These are phyloP conservation scores for Zymoseptoria pseudotritici DNA, from an alignment of 2,329 filamentous ascomycete species.

Conservation along the genomic window DNA sequence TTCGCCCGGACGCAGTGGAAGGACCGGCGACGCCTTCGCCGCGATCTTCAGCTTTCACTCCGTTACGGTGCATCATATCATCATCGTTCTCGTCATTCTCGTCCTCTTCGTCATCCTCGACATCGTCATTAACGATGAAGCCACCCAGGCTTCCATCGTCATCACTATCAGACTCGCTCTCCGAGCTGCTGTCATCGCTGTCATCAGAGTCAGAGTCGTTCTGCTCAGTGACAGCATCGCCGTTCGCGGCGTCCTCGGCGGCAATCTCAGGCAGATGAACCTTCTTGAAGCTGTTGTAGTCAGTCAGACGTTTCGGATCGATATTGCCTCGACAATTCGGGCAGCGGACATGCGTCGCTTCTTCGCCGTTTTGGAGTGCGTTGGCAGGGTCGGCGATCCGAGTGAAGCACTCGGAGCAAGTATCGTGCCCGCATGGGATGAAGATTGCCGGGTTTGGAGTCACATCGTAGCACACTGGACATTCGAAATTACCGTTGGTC, in stretches of 20 bases:
- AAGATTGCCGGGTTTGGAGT: slow-evolving; percentile 69
- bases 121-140: slow-evolving; percentile 49
- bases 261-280: slow-evolving; percentile 56
- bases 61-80: not conserved
- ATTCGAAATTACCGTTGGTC: slow-evolving; percentile 58
- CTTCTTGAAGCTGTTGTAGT: slow-evolving; percentile 64
- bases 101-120: slow-evolving; percentile 26
- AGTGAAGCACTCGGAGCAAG: slow-evolving; percentile 69
- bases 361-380: slow-evolving; percentile 53
- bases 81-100: slow-evolving; percentile 14
- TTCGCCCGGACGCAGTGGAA: slow-evolving; percentile 2
- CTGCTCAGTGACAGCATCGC: slow-evolving; percentile 27
- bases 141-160: slow-evolving; percentile 33
- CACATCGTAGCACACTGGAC: slow-evolving; percentile 74
- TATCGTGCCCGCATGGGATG: slow-evolving; percentile 74
- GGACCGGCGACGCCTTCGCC: slow-evolving; percentile 1
- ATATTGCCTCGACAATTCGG: slow-evolving; percentile 66
- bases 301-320: slow-evolving; percentile 62
- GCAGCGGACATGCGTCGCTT: slow-evolving; percentile 54
- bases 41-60: slow-evolving; percentile 2
- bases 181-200: slow-evolving; percentile 39
- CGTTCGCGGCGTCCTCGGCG: slow-evolving; percentile 28
- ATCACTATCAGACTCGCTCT: slow-evolving; percentile 44
- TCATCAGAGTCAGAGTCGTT: slow-evolving; percentile 31
- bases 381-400: slow-evolving; percentile 57